Evolutionary conservation across 75 land plant genomes (phyloP).

Genomic region (Picea glauca): DNA sequence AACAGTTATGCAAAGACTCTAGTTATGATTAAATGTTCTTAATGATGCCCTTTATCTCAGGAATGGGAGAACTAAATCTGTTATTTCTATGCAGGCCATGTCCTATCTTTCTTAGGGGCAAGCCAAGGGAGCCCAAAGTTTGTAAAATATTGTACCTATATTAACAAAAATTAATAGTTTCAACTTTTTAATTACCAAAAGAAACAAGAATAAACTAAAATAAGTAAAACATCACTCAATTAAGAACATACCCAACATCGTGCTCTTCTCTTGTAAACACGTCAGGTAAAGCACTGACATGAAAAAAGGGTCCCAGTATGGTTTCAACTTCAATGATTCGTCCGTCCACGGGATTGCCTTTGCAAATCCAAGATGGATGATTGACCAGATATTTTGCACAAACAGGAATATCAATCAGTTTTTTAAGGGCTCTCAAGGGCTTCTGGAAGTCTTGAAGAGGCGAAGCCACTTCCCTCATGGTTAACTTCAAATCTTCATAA

Average conservation of each 20-base stretch:
- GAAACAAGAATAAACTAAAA: neutral
- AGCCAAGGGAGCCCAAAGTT: too few species aligned
- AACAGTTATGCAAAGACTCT: too few species aligned
- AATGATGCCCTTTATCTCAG: too few species aligned
- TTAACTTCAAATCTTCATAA: conserved; percentile 60
- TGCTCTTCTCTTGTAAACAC: conserved; percentile 65
- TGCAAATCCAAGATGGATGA: conserved; percentile 81
- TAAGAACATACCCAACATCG: conserved; percentile 81
- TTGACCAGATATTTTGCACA: conserved; percentile 69
- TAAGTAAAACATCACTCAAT: neutral
- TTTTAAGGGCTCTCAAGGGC: conserved; percentile 57
- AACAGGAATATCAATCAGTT: conserved; percentile 53
- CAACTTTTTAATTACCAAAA: too few species aligned
- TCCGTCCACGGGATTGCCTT: conserved; percentile 54
- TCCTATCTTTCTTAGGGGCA: too few species aligned
- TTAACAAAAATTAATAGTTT: too few species aligned
- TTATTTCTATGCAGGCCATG: too few species aligned
- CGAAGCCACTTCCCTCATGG: conserved; percentile 57
- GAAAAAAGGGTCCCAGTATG: conserved; percentile 90
- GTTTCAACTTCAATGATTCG: conserved; percentile 72
- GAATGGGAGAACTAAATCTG: too few species aligned
- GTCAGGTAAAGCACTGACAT: conserved; percentile 94
- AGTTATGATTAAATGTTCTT: too few species aligned
- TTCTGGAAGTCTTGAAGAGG: conserved; percentile 83
- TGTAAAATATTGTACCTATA: too few species aligned